These are phyloP conservation scores for Leccinum disarticulatum DNA, from an alignment of 768 basidiomycete species.

Conservation along the genomic window DNA sequence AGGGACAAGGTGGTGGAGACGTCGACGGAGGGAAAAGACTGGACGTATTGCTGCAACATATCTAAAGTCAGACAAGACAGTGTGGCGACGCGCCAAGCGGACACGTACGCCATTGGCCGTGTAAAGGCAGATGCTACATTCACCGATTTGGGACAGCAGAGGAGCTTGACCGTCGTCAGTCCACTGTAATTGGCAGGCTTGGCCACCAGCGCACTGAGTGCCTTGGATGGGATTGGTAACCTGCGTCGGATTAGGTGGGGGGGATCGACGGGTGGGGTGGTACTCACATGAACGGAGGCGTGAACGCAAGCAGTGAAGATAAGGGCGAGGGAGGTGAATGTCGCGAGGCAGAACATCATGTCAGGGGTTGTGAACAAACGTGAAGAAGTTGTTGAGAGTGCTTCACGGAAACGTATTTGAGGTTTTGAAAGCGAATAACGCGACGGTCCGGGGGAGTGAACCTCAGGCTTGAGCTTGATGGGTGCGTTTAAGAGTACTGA, in stretches of 20 bases:
- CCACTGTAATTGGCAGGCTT: constrained; percentile 58
- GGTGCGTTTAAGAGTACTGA: not conserved
- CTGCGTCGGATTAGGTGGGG: constrained; percentile 27
- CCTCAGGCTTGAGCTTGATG: not conserved
- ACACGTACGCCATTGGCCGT: constrained; percentile 50
- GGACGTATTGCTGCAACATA: constrained; percentile 49
- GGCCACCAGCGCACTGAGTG: constrained; percentile 51
- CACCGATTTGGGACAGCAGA: constrained; percentile 47
- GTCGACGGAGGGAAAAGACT: constrained; percentile 56
- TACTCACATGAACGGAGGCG: constrained; percentile 22
- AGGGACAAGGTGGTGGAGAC: constrained; percentile 41
- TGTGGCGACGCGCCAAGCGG: not conserved
- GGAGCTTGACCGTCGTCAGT: constrained; percentile 60
- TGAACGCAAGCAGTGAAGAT: constrained; percentile 15
- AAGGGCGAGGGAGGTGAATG: constrained; percentile 15
- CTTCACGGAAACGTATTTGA: constrained; percentile 22
- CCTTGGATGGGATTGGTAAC: constrained; percentile 45
- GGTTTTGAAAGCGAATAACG: constrained; percentile 23
- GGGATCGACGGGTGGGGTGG: accelerated
- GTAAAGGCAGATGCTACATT: constrained; percentile 55
- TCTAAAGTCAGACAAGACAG: not conserved
- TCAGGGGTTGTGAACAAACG: not conserved
- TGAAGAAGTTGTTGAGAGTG: not conserved
- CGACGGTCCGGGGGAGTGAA: not conserved
- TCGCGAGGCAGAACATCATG: constrained; percentile 15